Conservation (phyloP, 805 yeast genomes). For the Phaffomyces thermotolerans region DNA sequence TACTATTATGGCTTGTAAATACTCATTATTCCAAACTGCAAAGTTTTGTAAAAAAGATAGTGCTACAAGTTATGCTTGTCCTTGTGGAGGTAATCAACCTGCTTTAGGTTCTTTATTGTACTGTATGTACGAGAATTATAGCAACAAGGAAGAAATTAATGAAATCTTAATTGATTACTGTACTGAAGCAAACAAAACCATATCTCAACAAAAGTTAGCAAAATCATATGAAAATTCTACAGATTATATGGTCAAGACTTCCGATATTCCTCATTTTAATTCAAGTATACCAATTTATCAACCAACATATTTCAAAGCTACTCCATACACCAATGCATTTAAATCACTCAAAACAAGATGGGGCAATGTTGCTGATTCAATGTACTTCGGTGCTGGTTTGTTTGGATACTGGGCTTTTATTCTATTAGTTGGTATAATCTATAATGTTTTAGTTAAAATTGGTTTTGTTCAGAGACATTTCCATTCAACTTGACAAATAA, state of each 20-base stretch:
- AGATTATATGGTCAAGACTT: constrained; percentile 29
- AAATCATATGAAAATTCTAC: constrained; percentile 40
- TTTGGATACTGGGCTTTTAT: constrained; percentile 44
- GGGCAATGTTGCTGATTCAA: constrained; percentile 33
- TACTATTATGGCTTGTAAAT: constrained; percentile 21
- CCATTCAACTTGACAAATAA: constrained; percentile 10
- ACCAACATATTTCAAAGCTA: constrained; percentile 30
- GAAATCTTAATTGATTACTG: constrained; percentile 25
- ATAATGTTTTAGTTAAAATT: constrained; percentile 15
- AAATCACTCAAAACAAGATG: constrained; percentile 25
- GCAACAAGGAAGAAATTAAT: constrained; percentile 12
- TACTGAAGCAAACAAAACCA: constrained; percentile 12
- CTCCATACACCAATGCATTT: constrained; percentile 22
- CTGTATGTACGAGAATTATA: constrained; percentile 21
- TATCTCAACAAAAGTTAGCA: constrained; percentile 30
- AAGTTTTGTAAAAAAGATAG: constrained; percentile 20
- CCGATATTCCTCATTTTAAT: constrained; percentile 28
- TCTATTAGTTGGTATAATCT: constrained; percentile 33
- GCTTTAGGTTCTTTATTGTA: constrained; percentile 26
- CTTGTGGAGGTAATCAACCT: constrained; percentile 17
- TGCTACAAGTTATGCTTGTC: constrained; percentile 20
- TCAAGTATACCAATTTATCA: constrained; percentile 24
- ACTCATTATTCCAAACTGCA: constrained; percentile 18
- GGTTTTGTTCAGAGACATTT: constrained; percentile 14
- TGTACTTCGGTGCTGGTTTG: constrained; percentile 39